A percentile compares a stretch with the other conserved stretches of the same genome.
phyloP scores from a whole-genome alignment of 495 filamentous ascomycete species.

The Xylaria acuta region DNA sequence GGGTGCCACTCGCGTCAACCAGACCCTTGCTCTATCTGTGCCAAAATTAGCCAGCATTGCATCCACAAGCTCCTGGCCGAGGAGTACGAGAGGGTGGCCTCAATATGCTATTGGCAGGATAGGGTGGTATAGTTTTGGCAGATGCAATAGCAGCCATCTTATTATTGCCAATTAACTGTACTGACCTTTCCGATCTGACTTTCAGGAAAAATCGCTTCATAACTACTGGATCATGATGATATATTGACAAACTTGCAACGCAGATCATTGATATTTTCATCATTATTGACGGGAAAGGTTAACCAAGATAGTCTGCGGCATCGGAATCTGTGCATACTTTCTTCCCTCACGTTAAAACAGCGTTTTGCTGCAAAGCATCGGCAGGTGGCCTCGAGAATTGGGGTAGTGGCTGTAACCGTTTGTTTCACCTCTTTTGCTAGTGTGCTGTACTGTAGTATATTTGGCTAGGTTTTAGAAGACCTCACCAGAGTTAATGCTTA shows the following conservation, averaged over 20 bases:
- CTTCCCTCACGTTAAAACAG: not conserved
- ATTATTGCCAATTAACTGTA: slow-evolving; percentile 19
- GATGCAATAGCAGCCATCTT: slow-evolving; percentile 15
- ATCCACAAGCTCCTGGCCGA: slow-evolving; percentile 11
- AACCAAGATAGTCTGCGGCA: not conserved
- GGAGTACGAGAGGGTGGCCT: slow-evolving; percentile 9
- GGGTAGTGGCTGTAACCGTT: not conserved
- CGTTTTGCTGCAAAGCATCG: slow-evolving; percentile 6
- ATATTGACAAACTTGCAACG: slow-evolving; percentile 1
- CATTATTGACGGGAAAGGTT: not conserved
- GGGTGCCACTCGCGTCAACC: not conserved
- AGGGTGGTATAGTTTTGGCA: slow-evolving; percentile 3
- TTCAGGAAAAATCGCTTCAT: slow-evolving; percentile 9
- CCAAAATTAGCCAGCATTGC: slow-evolving; percentile 27
- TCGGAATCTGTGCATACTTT: not conserved
- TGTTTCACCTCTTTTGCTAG: not conserved
- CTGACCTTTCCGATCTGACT: slow-evolving; percentile 11
- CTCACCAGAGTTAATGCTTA: not conserved
- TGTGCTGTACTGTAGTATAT: not conserved
- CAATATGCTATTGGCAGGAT: slow-evolving; percentile 14
- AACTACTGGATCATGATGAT: slow-evolving; percentile 4
- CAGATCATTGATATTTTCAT: not conserved
- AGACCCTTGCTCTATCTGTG: slow-evolving; percentile 21
- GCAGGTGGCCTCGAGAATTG: not conserved
- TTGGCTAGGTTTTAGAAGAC: not conserved